phyloP scores from a whole-genome alignment of 2,329 filamentous ascomycete species.

The Arthrinium phaeospermum region DNA sequence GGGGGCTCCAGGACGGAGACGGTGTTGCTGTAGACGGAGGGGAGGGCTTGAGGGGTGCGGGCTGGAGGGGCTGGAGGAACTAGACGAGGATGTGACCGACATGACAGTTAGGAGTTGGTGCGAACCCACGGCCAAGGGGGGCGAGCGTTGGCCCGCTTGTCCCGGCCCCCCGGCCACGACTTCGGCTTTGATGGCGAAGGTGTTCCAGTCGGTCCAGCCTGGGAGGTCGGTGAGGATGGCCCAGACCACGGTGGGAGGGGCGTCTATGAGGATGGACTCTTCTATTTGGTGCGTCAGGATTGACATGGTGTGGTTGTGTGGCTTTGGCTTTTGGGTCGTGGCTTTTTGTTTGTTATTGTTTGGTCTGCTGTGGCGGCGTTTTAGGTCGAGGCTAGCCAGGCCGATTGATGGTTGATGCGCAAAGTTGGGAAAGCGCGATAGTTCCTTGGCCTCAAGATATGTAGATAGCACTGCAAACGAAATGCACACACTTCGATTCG shows the following conservation, averaged over 20 bases:
- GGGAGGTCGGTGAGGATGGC: neutral
- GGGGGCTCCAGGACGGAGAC: neutral
- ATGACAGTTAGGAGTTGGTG: neutral
- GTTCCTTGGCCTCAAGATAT: too few species aligned
- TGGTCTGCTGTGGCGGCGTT: too few species aligned
- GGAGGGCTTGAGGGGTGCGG: neutral
- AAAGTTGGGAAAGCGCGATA: too few species aligned
- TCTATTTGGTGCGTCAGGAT: neutral
- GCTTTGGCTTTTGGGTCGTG: neutral
- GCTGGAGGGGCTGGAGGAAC: neutral
- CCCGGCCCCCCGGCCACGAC: too few species aligned
- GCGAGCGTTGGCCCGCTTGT: neutral
- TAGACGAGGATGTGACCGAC: too few species aligned
- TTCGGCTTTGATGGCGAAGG: neutral
- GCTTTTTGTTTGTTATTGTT: neutral
- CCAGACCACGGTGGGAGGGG: neutral
- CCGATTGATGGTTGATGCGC: too few species aligned
- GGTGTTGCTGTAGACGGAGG: neutral
- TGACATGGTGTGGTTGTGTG: neutral
- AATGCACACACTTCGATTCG: too few species aligned
- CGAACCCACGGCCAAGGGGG: neutral
- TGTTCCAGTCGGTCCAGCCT: neutral
- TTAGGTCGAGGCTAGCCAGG: too few species aligned
- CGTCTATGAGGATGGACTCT: constrained; percentile 4
- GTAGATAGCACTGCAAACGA: too few species aligned